These are phyloP conservation scores for Talinum fruticosum DNA, from an alignment of 148 eudicot species.

Conservation along the genomic window DNA sequence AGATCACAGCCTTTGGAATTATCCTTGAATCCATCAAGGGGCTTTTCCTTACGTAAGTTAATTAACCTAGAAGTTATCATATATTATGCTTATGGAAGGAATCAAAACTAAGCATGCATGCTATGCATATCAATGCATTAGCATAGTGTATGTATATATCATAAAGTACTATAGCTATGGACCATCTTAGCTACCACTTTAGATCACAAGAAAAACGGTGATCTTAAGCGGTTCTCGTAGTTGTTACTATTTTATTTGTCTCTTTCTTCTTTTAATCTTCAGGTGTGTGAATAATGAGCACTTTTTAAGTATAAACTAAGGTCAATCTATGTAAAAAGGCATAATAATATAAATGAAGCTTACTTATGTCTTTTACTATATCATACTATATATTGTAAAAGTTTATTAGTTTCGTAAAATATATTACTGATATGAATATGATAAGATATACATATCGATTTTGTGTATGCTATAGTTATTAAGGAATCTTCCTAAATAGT, in stretches of 20 bases:
- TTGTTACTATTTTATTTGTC: neutral
- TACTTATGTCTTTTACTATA: too few species aligned
- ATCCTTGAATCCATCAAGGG: slow-evolving; percentile 18
- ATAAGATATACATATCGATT: too few species aligned
- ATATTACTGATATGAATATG: too few species aligned
- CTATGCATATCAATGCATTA: neutral
- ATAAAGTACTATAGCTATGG: neutral
- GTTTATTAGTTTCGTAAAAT: too few species aligned
- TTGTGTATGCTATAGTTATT: too few species aligned
- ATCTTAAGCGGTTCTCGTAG: neutral
- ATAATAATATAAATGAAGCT: too few species aligned
- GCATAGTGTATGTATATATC: neutral
- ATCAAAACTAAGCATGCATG: neutral
- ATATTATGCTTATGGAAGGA: neutral
- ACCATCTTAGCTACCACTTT: neutral
- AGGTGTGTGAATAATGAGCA: neutral
- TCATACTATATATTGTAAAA: too few species aligned
- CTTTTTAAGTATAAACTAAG: neutral
- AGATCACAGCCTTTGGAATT: slow-evolving; percentile 51
- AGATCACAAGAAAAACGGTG: neutral
- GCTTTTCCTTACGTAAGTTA: neutral
- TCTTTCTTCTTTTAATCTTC: neutral
- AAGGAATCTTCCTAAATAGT: too few species aligned
- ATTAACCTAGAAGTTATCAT: too few species aligned
- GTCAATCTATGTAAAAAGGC: neutral